Evolutionary conservation across 2,329 filamentous ascomycete species (phyloP).

Genomic region (Beauveria rudraprayagi): DNA sequence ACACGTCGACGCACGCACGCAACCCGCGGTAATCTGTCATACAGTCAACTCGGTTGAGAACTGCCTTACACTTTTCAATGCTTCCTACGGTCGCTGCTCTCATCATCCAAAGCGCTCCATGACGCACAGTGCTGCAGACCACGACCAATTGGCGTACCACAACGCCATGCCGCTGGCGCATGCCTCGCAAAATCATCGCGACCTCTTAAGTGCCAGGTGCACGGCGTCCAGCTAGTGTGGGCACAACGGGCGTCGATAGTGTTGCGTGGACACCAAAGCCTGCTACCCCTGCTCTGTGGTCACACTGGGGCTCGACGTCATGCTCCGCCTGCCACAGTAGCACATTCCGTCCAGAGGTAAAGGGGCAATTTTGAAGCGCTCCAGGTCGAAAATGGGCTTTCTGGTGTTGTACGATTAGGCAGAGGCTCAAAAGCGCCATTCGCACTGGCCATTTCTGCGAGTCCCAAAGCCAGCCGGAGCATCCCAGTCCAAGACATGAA

Average conservation of each 20-base stretch:
- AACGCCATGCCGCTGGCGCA: background rate
- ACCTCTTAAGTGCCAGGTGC: background rate
- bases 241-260: constrained; percentile 10
- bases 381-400: background rate
- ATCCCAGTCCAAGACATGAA: background rate
- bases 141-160: constrained; percentile 3
- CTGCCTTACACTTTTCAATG: background rate
- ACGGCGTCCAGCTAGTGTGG: constrained; percentile 9
- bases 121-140: background rate
- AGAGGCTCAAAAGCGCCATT: background rate
- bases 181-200: background rate
- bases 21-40: background rate
- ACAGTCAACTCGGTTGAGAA: background rate
- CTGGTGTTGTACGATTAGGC: background rate
- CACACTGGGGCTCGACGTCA: constrained; percentile 12
- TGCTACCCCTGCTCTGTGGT: constrained; percentile 7
- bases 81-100: background rate
- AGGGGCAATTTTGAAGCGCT: background rate
- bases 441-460: background rate
- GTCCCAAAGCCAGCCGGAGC: background rate
- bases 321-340: constrained; percentile 6
- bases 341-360: background rate
- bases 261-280: background rate
- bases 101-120: background rate
- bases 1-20: background rate